A percentile compares a stretch with the other conserved stretches of the same genome.
These are phyloP conservation scores for Pistacia atlantica DNA, from an alignment of 345 rosid genomes.

Conservation along the genomic window DNA sequence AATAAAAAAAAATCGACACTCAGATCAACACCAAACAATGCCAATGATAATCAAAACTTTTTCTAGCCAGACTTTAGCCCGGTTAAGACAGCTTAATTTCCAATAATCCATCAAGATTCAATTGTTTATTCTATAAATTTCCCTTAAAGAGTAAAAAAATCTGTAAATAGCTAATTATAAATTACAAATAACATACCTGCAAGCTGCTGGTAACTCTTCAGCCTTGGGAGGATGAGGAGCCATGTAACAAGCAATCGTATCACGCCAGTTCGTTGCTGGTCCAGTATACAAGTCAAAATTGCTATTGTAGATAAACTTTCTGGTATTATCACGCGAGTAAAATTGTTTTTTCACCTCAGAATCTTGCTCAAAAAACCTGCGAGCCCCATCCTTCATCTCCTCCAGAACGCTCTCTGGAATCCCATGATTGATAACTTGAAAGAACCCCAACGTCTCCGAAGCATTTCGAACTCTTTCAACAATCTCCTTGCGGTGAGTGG, in stretches of 20 bases:
- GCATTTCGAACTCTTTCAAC: constrained; percentile 3
- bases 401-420: constrained; percentile 8
- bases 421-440: constrained; percentile 24
- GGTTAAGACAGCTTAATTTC: too few relatives aligned
- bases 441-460: constrained; percentile 17
- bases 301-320: constrained; percentile 3
- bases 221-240: constrained; percentile 35
- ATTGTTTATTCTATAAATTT: too few relatives aligned
- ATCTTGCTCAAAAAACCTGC: constrained; percentile 22
- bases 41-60: not conserved
- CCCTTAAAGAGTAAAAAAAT: not conserved
- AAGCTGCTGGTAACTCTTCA: constrained; percentile 34
- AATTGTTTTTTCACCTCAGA: constrained; percentile 21
- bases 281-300: constrained; percentile 33
- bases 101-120: too few relatives aligned
- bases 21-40: too few relatives aligned
- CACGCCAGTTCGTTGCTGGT: constrained; percentile 45
- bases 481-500: constrained; percentile 12
- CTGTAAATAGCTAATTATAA: too few relatives aligned
- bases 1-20: too few relatives aligned
- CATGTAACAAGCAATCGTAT: constrained; percentile 26
- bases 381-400: constrained; percentile 6
- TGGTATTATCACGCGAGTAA: constrained; percentile 13
- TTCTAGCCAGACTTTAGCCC: too few relatives aligned
- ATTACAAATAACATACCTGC: constrained; percentile 19